These are phyloP conservation scores for Terana coerulea DNA, from an alignment of 768 basidiomycete species.

Conservation along the genomic window DNA sequence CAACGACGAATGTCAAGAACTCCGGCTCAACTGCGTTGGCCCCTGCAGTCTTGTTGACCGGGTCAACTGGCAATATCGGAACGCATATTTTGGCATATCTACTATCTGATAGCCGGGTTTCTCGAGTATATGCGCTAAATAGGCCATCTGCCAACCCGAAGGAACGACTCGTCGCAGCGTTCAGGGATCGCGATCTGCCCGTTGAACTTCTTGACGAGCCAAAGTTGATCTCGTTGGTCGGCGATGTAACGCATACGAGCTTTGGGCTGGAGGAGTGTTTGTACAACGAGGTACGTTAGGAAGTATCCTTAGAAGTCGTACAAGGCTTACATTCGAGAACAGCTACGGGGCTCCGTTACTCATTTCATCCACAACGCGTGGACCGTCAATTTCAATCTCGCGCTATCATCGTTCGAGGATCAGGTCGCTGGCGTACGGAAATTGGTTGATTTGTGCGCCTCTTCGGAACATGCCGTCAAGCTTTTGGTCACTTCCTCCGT, in stretches of 20 bases:
- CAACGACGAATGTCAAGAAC: background rate
- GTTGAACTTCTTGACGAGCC: slow-evolving; percentile 7
- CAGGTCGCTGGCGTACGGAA: slow-evolving; percentile 27
- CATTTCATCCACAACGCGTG: slow-evolving; percentile 21
- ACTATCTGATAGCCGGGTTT: background rate
- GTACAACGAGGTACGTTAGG: background rate
- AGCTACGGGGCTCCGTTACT: slow-evolving; percentile 5
- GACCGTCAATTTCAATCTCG: slow-evolving; percentile 33
- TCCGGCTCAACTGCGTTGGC: background rate
- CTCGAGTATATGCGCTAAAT: slow-evolving; percentile 7
- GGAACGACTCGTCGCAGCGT: background rate
- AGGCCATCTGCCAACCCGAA: background rate
- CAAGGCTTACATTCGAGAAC: background rate
- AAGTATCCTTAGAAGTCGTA: background rate
- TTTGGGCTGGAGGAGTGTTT: slow-evolving; percentile 13
- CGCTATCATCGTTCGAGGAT: slow-evolving; percentile 28
- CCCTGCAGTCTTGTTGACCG: slow-evolving; percentile 4
- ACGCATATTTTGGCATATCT: slow-evolving; percentile 3
- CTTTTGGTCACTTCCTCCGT: slow-evolving; percentile 33
- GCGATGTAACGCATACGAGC: slow-evolving; percentile 14
- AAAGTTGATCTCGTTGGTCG: slow-evolving; percentile 16
- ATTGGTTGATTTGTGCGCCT: slow-evolving; percentile 31
- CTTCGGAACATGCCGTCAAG: slow-evolving; percentile 19
- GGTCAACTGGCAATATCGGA: slow-evolving; percentile 8
- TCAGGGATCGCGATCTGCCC: slow-evolving; percentile 15